Conservation (phyloP, 148 eudicot species). For the Chenopodium album region DNA sequence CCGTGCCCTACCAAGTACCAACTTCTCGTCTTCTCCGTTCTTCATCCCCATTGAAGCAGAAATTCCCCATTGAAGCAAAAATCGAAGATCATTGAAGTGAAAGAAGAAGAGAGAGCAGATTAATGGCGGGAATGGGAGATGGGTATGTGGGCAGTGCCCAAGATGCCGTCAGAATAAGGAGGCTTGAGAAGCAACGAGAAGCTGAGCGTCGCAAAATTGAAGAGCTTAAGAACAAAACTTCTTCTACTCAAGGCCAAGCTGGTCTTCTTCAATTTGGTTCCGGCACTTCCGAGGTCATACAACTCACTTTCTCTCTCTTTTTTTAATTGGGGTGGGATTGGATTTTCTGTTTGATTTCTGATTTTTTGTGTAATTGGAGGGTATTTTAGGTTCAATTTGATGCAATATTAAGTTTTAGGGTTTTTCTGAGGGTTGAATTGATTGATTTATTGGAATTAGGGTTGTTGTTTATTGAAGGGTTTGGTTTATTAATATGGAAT, state of each 20-base stretch:
- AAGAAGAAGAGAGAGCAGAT: not conserved
- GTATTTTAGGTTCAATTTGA: not conserved
- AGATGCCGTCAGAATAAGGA: conserved; percentile 85
- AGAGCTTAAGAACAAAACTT: conserved; percentile 77
- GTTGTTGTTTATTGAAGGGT: not conserved
- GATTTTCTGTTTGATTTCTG: conserved; percentile 8
- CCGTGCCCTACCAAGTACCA: no score
- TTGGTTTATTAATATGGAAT: not conserved
- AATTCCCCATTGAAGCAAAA: not conserved
- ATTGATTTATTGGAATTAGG: not conserved
- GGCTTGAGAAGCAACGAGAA: conserved; percentile 94
- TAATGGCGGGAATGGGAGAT: conserved; percentile 99
- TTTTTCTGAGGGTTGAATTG: not conserved
- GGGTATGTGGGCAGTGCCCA: conserved; percentile 98
- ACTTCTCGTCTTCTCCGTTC: no score
- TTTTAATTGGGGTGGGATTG: not conserved
- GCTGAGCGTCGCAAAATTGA: conserved; percentile 88
- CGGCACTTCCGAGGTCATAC: conserved; percentile 75
- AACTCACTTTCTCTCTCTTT: not conserved
- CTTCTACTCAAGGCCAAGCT: conserved; percentile 69
- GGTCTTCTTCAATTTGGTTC: conserved; percentile 99
- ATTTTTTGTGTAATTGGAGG: not conserved
- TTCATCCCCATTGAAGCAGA: no score
- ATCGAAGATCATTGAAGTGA: not conserved
- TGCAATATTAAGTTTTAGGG: not conserved